Evolutionary conservation across 345 rosid species (phyloP).

Genomic region (Syzygium grande): DNA sequence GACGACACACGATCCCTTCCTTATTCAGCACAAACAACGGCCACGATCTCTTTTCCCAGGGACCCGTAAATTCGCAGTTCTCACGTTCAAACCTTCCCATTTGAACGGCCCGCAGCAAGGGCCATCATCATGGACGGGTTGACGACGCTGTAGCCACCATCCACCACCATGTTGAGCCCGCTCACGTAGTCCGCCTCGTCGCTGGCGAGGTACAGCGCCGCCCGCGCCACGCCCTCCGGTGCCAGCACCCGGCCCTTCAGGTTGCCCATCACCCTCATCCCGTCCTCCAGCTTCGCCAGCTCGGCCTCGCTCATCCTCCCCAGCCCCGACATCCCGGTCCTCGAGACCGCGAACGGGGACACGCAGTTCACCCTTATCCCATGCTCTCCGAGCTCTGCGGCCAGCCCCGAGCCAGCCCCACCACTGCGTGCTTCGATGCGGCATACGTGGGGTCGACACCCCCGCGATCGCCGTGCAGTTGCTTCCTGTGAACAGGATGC

Average conservation of each 20-base stretch:
- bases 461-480: background rate
- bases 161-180: conserved; percentile 26
- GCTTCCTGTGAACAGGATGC: background rate
- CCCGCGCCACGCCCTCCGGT: conserved; percentile 15
- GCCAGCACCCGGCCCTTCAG: conserved; percentile 16
- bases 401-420: conserved; percentile 6
- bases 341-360: conserved; percentile 2
- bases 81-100: background rate
- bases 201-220: conserved; percentile 24
- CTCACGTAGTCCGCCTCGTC: conserved; percentile 32
- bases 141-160: conserved; percentile 19
- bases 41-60: background rate
- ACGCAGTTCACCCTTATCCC: conserved; percentile 20
- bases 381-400: conserved; percentile 8
- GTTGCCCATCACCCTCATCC: conserved; percentile 7
- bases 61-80: background rate
- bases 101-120: background rate
- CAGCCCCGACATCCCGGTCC: background rate
- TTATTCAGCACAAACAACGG: background rate
- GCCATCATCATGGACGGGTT: conserved; percentile 15
- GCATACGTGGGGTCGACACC: background rate
- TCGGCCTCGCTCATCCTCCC: background rate
- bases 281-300: background rate
- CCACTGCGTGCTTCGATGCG: conserved; percentile 11
- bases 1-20: background rate